phyloP scores from a whole-genome alignment of 1,284 basidiomycete genomes.

The Earliella scabrosa region DNA sequence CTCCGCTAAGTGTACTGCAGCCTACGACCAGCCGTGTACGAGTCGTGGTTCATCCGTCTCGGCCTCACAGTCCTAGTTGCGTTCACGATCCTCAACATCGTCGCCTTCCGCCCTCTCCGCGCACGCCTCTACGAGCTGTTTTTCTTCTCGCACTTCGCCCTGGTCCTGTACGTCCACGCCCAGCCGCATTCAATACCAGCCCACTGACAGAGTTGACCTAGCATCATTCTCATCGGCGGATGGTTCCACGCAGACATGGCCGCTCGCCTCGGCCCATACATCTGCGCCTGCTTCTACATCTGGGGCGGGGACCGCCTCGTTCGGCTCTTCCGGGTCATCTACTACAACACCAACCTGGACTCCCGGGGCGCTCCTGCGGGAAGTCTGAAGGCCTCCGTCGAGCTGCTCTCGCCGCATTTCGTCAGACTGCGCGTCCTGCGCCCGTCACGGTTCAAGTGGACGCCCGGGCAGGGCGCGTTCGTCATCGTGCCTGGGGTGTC shows the following conservation, averaged over 20 bases:
- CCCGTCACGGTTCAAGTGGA: conserved; percentile 44
- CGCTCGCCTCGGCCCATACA: conserved; percentile 31
- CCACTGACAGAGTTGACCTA: no score
- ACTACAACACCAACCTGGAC: conserved; percentile 53
- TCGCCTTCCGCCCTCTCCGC: conserved; percentile 27
- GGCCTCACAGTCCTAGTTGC: conserved; percentile 20
- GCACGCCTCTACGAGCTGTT: conserved; percentile 30
- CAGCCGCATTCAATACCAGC: not conserved
- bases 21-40: not conserved
- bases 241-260: conserved; percentile 39
- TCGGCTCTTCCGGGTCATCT: conserved; percentile 51
- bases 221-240: conserved; percentile 26
- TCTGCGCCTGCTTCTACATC: conserved; percentile 61
- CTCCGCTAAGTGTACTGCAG: not conserved
- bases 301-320: conserved; percentile 68
- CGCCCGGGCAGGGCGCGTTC: conserved; percentile 55
- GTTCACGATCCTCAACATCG: conserved; percentile 20
- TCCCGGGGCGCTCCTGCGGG: conserved; percentile 31
- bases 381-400: conserved; percentile 41
- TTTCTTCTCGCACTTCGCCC: conserved; percentile 25
- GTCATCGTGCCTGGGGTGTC: conserved; percentile 50
- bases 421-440: conserved; percentile 52
- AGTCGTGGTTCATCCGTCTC: not conserved
- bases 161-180: conserved; percentile 24
- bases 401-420: conserved; percentile 51